Conservation (phyloP, 257 asterid species). For the Agastache rugosa region DNA sequence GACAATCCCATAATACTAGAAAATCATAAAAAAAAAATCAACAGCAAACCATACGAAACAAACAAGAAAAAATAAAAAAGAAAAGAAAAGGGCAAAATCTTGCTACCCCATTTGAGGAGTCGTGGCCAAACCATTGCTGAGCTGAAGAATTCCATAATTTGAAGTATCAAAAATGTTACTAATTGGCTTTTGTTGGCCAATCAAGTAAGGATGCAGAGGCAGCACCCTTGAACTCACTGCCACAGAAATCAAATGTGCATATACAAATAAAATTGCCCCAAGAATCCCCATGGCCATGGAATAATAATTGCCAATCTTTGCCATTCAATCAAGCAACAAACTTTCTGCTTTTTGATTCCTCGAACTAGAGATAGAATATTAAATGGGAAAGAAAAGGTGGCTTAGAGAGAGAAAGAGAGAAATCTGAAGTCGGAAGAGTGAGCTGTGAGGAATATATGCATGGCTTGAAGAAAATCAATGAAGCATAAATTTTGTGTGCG, state of each 20-base stretch:
- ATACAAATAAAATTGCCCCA: slow-evolving; percentile 46
- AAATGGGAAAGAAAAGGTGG: neutral
- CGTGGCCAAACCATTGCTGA: slow-evolving; percentile 73
- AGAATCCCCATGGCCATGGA: slow-evolving; percentile 36
- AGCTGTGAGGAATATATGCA: neutral
- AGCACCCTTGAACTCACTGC: slow-evolving; percentile 43
- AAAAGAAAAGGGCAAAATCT: slow-evolving; percentile 5
- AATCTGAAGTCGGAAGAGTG: neutral
- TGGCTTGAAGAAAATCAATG: neutral
- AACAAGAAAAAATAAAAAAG: neutral
- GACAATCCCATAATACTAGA: slow-evolving; percentile 23
- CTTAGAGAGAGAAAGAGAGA: neutral
- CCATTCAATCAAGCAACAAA: slow-evolving; percentile 40
- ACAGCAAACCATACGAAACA: neutral
- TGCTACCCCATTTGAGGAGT: slow-evolving; percentile 97
- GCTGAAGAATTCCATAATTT: slow-evolving; percentile 75
- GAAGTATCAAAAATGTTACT: slow-evolving; percentile 74
- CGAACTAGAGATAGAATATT: slow-evolving; percentile 20
- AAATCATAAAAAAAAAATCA: neutral
- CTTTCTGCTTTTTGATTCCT: slow-evolving; percentile 15
- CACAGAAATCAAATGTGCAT: slow-evolving; percentile 44
- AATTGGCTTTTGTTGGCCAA: slow-evolving; percentile 47
- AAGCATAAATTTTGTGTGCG: neutral
- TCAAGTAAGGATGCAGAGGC: slow-evolving; percentile 68
- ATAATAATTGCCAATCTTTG: slow-evolving; percentile 27